Evolutionary conservation across 495 filamentous ascomycete species (phyloP).

Genomic region (Elasticomyces elasticus): DNA sequence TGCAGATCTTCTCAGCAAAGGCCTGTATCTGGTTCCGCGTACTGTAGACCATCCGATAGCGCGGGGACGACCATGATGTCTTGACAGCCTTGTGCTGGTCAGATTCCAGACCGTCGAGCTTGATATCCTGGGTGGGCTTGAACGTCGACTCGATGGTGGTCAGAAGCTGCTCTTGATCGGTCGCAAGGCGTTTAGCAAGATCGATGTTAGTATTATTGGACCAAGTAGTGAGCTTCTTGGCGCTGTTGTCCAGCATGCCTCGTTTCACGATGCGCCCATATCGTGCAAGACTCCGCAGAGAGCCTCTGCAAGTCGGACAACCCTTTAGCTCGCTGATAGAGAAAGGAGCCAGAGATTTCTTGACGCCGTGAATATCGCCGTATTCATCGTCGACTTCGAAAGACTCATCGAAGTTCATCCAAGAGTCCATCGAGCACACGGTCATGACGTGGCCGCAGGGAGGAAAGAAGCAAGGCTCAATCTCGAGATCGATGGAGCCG

Average conservation of each 20-base stretch:
- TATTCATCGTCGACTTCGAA: constrained; percentile 42
- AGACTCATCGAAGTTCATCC: constrained; percentile 50
- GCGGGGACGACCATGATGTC: not conserved
- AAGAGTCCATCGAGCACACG: constrained; percentile 51
- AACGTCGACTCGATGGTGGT: constrained; percentile 4
- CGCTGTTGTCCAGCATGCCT: constrained; percentile 55
- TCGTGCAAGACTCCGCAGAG: constrained; percentile 51
- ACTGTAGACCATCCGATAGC: constrained; percentile 34
- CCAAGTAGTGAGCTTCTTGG: constrained; percentile 48
- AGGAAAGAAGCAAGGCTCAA: constrained; percentile 52
- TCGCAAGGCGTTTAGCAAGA: constrained; percentile 37
- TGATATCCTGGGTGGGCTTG: constrained; percentile 10
- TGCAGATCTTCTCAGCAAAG: constrained; percentile 38
- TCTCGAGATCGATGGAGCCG: constrained; percentile 46
- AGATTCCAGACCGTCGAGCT: constrained; percentile 17
- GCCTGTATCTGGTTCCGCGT: constrained; percentile 35
- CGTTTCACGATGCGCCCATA: constrained; percentile 59
- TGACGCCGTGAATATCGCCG: constrained; percentile 38
- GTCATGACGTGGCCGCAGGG: constrained; percentile 59
- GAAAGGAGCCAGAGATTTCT: constrained; percentile 39
- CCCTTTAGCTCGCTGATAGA: constrained; percentile 44
- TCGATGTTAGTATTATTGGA: constrained; percentile 41
- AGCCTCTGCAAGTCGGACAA: constrained; percentile 55
- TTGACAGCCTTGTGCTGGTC: constrained; percentile 7
- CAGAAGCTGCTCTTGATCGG: constrained; percentile 28